Conservation (phyloP, 306 rosid species). For the Purshia tridentata region DNA sequence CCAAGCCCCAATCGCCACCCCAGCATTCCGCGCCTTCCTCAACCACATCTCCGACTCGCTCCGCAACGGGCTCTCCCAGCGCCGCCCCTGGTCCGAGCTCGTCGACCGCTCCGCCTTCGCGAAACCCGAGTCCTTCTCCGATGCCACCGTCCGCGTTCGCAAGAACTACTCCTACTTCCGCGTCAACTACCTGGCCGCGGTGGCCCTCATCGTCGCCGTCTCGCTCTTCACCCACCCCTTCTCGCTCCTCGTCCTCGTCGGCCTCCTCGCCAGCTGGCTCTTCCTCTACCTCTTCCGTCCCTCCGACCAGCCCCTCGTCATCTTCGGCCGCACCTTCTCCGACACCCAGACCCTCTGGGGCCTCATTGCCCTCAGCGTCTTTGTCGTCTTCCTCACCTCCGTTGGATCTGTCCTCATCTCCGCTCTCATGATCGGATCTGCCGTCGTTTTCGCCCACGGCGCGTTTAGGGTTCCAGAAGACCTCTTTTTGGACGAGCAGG, state of each 20-base stretch:
- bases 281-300: slow-evolving; percentile 96
- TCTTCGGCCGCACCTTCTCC: slow-evolving; percentile 66
- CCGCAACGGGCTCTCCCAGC: slow-evolving; percentile 71
- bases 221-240: slow-evolving; percentile 74
- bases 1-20: slow-evolving; percentile 48
- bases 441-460: slow-evolving; percentile 69
- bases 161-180: slow-evolving; percentile 89
- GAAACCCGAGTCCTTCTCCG: slow-evolving; percentile 74
- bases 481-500: slow-evolving; percentile 83
- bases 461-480: slow-evolving; percentile 85
- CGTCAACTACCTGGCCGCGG: slow-evolving; percentile 62
- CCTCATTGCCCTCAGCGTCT: slow-evolving; percentile 48
- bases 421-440: slow-evolving; percentile 59
- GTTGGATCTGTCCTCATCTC: slow-evolving; percentile 81
- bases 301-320: slow-evolving; percentile 80
- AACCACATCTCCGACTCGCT: slow-evolving; percentile 48
- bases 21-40: slow-evolving; percentile 65
- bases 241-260: slow-evolving; percentile 58
- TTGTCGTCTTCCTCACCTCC: slow-evolving; percentile 72
- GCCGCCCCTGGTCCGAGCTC: slow-evolving; percentile 92
- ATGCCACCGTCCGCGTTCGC: slow-evolving; percentile 77
- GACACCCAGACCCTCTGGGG: slow-evolving; percentile 70
- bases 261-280: slow-evolving; percentile 76
- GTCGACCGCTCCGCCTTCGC: slow-evolving; percentile 66
- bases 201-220: slow-evolving; percentile 48